phyloP scores from a whole-genome alignment of 352 stramenopile species.

The Phytopythium litorale region DNA sequence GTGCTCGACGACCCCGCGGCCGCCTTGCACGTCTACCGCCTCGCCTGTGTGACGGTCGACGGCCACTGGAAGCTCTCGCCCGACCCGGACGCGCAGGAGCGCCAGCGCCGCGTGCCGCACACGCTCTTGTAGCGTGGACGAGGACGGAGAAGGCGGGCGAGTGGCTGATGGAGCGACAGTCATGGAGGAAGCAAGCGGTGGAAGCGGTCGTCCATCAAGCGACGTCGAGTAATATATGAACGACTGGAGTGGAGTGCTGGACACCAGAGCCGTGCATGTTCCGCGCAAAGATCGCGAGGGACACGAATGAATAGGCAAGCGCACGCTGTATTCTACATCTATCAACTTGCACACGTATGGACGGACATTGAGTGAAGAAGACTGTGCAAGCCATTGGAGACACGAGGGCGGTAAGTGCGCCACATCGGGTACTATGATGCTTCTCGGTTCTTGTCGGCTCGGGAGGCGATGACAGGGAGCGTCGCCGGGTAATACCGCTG shows the following conservation, averaged over 20 bases:
- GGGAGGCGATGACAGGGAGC: constrained; percentile 38
- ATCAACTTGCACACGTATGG: background rate
- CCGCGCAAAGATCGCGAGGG: too few species aligned
- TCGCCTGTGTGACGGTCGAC: constrained; percentile 27
- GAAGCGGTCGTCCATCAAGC: too few species aligned
- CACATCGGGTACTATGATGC: constrained; percentile 82
- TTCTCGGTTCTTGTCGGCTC: constrained; percentile 50
- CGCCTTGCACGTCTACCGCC: constrained; percentile 26
- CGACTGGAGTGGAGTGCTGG: too few species aligned
- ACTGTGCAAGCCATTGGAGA: constrained; percentile 78
- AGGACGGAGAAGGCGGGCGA: too few species aligned
- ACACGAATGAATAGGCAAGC: too few species aligned
- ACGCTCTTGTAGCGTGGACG: constrained; percentile 17
- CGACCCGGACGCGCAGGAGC: constrained; percentile 11
- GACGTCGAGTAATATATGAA: too few species aligned
- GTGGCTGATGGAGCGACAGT: too few species aligned
- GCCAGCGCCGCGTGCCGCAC: constrained; percentile 15
- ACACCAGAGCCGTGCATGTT: too few species aligned
- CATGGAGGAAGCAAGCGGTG: too few species aligned
- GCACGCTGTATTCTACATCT: too few species aligned
- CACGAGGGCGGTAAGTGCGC: constrained; percentile 61
- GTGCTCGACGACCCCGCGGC: constrained; percentile 30
- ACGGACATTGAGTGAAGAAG: background rate
- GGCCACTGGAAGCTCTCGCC: constrained; percentile 33
- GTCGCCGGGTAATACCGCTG: constrained; percentile 51